Base-by-base conservation (phyloP, 257 asterid genomes). In the Eustoma russellianum region DNA sequence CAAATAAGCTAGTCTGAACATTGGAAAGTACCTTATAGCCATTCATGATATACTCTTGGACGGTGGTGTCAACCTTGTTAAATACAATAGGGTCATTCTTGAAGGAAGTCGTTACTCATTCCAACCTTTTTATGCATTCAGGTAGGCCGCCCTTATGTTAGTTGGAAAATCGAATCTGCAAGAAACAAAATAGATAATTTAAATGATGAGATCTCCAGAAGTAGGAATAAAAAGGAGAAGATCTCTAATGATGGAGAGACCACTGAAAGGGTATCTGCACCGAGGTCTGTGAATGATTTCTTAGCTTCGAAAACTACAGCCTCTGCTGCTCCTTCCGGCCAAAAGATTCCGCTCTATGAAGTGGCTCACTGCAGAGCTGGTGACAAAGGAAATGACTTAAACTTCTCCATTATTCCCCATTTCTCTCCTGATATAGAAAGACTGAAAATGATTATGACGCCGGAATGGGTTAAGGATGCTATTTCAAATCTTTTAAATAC, bases 351-450 rank as follows among this genome's bases (percentile, higher is more conserved):
- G 33, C 80, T 92, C 50, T 88, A 82, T 46, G 74, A 79, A 1
- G 72, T 79, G 11, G 95, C 95, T 43, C 97, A 88, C 53, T 75
- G 95, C 86, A 62, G 97, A 71, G 84, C 89, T 0, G 98, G 98
- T 44, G 98, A 85, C 68, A 92, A 92, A 70, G 98, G 94, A 66
- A 80, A 87, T 34, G 95, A 87, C 63, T 33, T 85, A 38, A 88
- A 85, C 83, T 81, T 88, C 61, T 92, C 98, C 53, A 46, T 92
- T 45, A 85, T 92, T 55, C 98, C 98, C 9, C 85, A 92, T 64
- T 79, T 79, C 60, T 82, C 79, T 18, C 86, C 90, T 5, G 98
- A 92, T 70, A 70, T 92, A 33, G 62, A 71, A 68, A 82, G 94
- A 77, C 82, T 92, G 30, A 85, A 81, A 82, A 65, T 41, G 75